Evolutionary conservation across 371 early-diverging fungal genomes (phyloP).

Genomic region (Blastocladiella emersonii): DNA sequence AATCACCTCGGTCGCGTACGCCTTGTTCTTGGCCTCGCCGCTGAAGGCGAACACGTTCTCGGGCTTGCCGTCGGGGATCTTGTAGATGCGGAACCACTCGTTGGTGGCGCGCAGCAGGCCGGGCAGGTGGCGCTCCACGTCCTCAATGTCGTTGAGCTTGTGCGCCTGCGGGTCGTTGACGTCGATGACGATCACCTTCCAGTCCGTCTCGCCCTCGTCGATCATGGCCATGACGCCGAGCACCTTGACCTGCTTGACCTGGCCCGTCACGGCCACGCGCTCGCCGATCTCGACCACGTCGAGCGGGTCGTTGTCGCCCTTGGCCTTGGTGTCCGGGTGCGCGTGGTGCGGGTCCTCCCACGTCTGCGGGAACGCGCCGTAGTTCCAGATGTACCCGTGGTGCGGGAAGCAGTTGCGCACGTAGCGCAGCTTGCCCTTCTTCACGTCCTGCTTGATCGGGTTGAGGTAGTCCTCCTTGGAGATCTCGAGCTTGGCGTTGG

Average conservation of each 20-base stretch:
- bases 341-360: conserved; percentile 93
- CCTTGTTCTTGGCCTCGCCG: conserved; percentile 74
- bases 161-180: conserved; percentile 82
- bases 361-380: conserved; percentile 77
- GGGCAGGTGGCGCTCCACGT: conserved; percentile 89
- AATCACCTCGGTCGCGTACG: conserved; percentile 83
- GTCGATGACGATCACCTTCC: conserved; percentile 97
- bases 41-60: conserved; percentile 96
- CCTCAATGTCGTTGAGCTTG: conserved; percentile 91
- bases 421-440: conserved; percentile 97
- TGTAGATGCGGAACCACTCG: conserved; percentile 99
- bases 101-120: conserved; percentile 88
- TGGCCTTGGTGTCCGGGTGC: conserved; percentile 75
- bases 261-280: conserved; percentile 71
- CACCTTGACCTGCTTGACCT: conserved; percentile 97
- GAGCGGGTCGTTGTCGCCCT: conserved; percentile 97
- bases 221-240: conserved; percentile 95
- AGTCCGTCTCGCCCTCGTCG: conserved; percentile 99
- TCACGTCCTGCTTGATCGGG: conserved; percentile 98
- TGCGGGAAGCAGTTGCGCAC: conserved; percentile 99
- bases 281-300: conserved; percentile 98
- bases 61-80: conserved; percentile 98
- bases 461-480: conserved; percentile 84
- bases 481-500: conserved; percentile 99
- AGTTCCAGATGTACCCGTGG: conserved; percentile 99